phyloP scores from a whole-genome alignment of 208 protist species.

The Wallacemonas collosoma region DNA sequence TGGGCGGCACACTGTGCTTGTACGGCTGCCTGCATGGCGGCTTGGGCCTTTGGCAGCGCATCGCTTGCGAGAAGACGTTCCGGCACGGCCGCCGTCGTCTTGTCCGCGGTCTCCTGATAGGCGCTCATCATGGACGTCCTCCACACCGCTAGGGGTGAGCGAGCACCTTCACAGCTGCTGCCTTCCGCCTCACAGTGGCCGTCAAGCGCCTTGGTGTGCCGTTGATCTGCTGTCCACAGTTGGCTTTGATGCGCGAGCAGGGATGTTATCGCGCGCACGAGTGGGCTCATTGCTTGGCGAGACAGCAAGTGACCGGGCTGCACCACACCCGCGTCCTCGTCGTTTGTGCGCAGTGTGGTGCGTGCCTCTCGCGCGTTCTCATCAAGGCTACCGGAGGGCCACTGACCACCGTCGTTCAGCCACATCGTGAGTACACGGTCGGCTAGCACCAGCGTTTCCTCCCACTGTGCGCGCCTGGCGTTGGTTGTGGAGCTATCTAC shows the following conservation, averaged over 20 bases:
- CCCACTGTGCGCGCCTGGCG: conserved; percentile 3
- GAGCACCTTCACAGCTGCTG: too few relatives aligned
- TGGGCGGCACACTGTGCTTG: conserved; percentile 8
- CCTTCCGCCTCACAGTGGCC: too few relatives aligned
- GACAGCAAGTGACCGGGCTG: not conserved
- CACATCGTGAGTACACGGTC: conserved; percentile 16
- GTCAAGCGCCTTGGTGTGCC: not conserved
- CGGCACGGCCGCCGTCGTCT: not conserved
- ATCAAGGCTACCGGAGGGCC: not conserved
- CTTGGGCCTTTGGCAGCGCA: not conserved
- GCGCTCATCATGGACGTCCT: not conserved
- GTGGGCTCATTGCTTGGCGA: not conserved
- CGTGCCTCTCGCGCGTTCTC: not conserved
- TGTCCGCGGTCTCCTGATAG: not conserved
- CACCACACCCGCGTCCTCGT: not conserved
- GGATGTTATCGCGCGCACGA: not conserved
- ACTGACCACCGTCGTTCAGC: conserved; percentile 2
- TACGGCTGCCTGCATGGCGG: not conserved
- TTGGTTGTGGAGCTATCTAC: not conserved
- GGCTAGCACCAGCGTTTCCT: conserved; percentile 18
- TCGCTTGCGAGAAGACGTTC: not conserved
- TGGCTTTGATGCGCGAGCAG: not conserved
- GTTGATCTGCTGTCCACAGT: not conserved
- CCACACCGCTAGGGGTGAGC: not conserved
- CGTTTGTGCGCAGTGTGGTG: too few relatives aligned